Evolutionary conservation across 2,329 filamentous ascomycete species (phyloP), one percentile per base, ranked within the genome.

Genomic region (Zymoseptoria ardabiliae): DNA sequence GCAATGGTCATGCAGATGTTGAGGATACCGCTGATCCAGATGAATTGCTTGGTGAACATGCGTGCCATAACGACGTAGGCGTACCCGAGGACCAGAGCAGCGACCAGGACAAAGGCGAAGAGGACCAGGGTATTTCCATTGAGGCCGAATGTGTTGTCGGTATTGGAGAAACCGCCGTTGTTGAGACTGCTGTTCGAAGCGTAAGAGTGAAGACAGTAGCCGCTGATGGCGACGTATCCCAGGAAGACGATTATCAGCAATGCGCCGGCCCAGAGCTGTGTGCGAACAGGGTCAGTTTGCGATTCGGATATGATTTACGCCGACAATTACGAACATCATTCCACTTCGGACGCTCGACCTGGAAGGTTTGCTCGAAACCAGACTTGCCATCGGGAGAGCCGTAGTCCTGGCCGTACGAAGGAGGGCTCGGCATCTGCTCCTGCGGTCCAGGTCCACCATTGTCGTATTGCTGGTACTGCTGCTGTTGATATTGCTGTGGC

Each of bases 11-110:
- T 87, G 57, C 88, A 77, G 68, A 96, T 88, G 73, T 97, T 95
- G 58, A 96, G 79, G 55, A 96, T 93, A 11, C 90, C 91, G 0
- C 91, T 95, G 48, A 91, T 83, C 90, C 91, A 97, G 71, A 97
- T 95, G 67, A 96, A 91, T 70, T 90, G 84, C 76, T 94, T 95
- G 3, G 92, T 91, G 58, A 71, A 71, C 53, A 69, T 64, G 54
- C 70, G 66, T 53, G 71, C 71, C 30, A 72, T 58, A 74, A 85
- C 84, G 68, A 97, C 85, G 72, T 97, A 97, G 21, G 76, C 79
- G 70, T 85, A 89, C 41, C 89, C 92, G 50, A 96, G 77, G 1
- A 90, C 81, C 21, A 92, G 80, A 4, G 91, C 89, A 48, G 91
- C 80, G 17, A 78, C 83, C 7, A 97, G 80, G 7, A 89, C 84